Conservation (phyloP, 2,329 filamentous ascomycete genomes). For the Sporothrix pallida region DNA sequence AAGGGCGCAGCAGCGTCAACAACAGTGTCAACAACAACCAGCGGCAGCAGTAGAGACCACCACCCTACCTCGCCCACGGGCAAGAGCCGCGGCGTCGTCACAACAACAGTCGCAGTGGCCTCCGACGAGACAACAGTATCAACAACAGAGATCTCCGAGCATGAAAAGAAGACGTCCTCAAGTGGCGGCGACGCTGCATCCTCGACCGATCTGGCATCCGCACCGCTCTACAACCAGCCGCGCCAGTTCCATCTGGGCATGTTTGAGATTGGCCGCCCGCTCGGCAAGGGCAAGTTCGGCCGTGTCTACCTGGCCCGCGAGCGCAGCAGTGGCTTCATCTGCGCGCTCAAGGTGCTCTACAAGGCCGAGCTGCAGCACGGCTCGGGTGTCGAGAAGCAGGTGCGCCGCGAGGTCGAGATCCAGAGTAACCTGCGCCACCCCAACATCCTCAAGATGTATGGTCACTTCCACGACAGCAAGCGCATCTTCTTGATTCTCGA, state of each 20-base stretch:
- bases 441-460: conserved; percentile 82
- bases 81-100: conserved; percentile 37
- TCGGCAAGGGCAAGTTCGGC: conserved; percentile 88
- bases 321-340: conserved; percentile 79
- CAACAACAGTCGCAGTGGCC: conserved; percentile 10
- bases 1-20: conserved; percentile 54
- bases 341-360: conserved; percentile 84
- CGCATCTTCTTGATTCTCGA: conserved; percentile 87
- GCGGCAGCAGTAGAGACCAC: conserved; percentile 37
- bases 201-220: not conserved
- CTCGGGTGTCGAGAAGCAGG: conserved; percentile 80
- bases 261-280: conserved; percentile 88
- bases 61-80: conserved; percentile 50
- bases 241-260: conserved; percentile 85
- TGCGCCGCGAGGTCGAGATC: conserved; percentile 86
- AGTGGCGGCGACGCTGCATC: conserved; percentile 5
- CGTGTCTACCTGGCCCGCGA: conserved; percentile 85
- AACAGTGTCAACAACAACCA: conserved; percentile 62
- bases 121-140: conserved; percentile 7
- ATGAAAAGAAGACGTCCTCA: conserved; percentile 10
- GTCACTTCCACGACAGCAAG: conserved; percentile 88
- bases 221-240: conserved; percentile 44
- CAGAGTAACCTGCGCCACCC: conserved; percentile 86
- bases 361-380: conserved; percentile 82
- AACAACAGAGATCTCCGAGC: conserved; percentile 17